Conservation (phyloP, 306 rosid species). For the Lithocarpus polystachyus region DNA sequence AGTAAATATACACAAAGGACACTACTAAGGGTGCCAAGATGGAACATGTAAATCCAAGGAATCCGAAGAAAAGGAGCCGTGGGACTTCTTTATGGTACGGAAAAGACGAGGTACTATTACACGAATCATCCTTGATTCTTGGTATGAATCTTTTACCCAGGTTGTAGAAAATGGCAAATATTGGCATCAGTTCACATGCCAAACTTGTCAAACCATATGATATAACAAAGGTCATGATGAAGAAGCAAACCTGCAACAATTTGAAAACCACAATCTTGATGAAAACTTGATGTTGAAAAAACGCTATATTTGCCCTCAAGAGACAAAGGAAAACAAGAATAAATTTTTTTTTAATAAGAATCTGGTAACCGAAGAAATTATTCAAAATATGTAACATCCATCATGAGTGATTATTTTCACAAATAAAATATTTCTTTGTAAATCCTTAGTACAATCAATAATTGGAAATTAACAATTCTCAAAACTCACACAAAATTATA, state of each 20-base stretch:
- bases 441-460: not conserved
- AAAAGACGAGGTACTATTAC: slow-evolving; percentile 36
- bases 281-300: not conserved
- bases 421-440: not conserved
- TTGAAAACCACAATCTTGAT: not conserved
- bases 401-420: not conserved
- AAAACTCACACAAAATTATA: not conserved
- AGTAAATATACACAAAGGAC: slow-evolving; percentile 75
- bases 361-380: not conserved
- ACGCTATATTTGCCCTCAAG: too few relatives aligned
- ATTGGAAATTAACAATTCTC: not conserved
- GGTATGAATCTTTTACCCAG: slow-evolving; percentile 43
- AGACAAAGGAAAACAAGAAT: too few relatives aligned
- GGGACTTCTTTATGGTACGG: slow-evolving; percentile 95
- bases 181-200: slow-evolving; percentile 79
- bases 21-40: slow-evolving; percentile 80
- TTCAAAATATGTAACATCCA: not conserved
- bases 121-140: slow-evolving; percentile 44
- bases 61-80: slow-evolving; percentile 76
- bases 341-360: not conserved
- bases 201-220: slow-evolving; percentile 96
- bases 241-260: slow-evolving; percentile 62
- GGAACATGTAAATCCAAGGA: slow-evolving; percentile 77
- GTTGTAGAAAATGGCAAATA: slow-evolving; percentile 61
- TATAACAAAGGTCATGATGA: slow-evolving; percentile 80